Percentiles rank a stretch among this genome's conserved stretches.
phyloP scores from a whole-genome alignment of 2,329 filamentous ascomycete species.

The Dactylonectria macrodidyma region DNA sequence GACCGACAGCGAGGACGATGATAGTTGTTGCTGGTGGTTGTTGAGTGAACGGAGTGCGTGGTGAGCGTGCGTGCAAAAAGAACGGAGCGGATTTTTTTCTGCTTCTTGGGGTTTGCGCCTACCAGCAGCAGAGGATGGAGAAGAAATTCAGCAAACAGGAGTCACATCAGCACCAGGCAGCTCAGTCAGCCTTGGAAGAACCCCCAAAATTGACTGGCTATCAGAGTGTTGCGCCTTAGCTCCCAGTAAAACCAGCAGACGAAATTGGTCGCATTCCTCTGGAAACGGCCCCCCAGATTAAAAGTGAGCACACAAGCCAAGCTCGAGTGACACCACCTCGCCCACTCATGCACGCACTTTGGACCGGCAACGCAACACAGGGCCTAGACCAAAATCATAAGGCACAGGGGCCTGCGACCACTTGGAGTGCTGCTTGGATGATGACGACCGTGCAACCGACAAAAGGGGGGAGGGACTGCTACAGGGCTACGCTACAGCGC shows the following conservation, averaged over 20 bases:
- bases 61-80: constrained; percentile 22
- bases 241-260: constrained; percentile 25
- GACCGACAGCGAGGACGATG: constrained; percentile 9
- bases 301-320: constrained; percentile 22
- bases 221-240: constrained; percentile 24
- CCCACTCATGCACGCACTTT: constrained; percentile 49
- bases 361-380: constrained; percentile 28
- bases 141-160: constrained; percentile 8
- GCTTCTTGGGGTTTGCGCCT: constrained; percentile 7
- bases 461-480: not conserved
- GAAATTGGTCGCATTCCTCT: constrained; percentile 48
- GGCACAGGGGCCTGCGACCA: constrained; percentile 4
- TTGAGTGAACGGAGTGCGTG: constrained; percentile 21
- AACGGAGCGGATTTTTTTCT: constrained; percentile 28
- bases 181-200: constrained; percentile 7
- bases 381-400: constrained; percentile 12
- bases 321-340: constrained; percentile 27
- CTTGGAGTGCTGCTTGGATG: not conserved
- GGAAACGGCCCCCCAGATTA: constrained; percentile 39
- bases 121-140: not conserved
- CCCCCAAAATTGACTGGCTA: constrained; percentile 33
- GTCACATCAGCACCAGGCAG: not conserved
- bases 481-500: constrained; percentile 12
- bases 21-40: constrained; percentile 29
- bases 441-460: not conserved